phyloP scores from a whole-genome alignment of 768 basidiomycete genomes.

The Thelephora ganbajun region DNA sequence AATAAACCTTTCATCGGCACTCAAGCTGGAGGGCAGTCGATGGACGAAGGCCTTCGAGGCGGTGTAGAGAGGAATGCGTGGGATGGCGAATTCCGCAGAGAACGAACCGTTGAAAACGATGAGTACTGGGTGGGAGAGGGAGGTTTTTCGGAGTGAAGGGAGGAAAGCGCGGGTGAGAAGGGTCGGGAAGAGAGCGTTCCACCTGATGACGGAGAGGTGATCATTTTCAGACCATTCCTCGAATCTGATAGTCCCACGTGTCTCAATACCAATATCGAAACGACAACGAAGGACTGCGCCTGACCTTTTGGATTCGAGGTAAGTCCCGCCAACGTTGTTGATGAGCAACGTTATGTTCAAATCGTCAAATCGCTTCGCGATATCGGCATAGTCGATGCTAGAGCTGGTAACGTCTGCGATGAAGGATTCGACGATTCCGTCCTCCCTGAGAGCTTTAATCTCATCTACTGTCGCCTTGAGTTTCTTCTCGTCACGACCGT shows the following conservation, averaged over 20 bases:
- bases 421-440: constrained; percentile 12
- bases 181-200: constrained; percentile 13
- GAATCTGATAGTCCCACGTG: constrained; percentile 4
- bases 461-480: constrained; percentile 12
- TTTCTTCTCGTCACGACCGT: constrained; percentile 15
- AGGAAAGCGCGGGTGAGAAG: constrained; percentile 16
- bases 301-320: constrained; percentile 6
- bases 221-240: constrained; percentile 9
- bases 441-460: constrained; percentile 3
- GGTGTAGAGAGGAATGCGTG: constrained; percentile 12
- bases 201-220: constrained; percentile 8
- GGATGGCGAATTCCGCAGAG: constrained; percentile 8
- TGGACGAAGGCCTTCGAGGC: constrained; percentile 14
- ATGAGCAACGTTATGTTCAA: constrained; percentile 15
- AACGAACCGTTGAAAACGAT: constrained; percentile 15
- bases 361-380: constrained; percentile 11
- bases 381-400: constrained; percentile 9
- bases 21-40: constrained; percentile 10
- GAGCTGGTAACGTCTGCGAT: constrained; percentile 11
- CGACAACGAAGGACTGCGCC: neutral
- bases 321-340: constrained; percentile 14
- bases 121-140: constrained; percentile 9
- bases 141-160: constrained; percentile 12
- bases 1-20: constrained; percentile 12
- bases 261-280: neutral